These are phyloP conservation scores for Parathielavia appendiculata DNA, from an alignment of 495 filamentous ascomycete species.

Conservation along the genomic window DNA sequence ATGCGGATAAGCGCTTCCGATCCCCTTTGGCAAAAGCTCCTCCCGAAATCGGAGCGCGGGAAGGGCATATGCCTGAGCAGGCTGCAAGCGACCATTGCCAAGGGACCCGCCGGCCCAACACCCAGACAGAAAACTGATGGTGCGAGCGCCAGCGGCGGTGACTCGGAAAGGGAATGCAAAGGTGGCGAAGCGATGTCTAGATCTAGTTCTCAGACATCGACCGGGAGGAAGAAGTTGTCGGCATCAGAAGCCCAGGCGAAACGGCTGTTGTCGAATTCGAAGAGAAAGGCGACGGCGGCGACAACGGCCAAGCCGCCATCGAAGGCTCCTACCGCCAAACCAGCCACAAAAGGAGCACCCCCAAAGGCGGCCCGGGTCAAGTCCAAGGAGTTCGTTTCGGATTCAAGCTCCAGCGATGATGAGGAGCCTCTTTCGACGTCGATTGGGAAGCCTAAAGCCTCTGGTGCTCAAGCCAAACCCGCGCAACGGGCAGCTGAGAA, in stretches of 20 bases:
- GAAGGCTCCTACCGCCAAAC: slow-evolving; percentile 32
- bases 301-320: slow-evolving; percentile 29
- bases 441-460: slow-evolving; percentile 34
- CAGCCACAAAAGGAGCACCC: slow-evolving; percentile 23
- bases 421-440: slow-evolving; percentile 36
- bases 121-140: slow-evolving; percentile 56
- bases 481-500: slow-evolving; percentile 33
- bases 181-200: slow-evolving; percentile 51
- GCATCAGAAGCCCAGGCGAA: slow-evolving; percentile 61
- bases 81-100: slow-evolving; percentile 57
- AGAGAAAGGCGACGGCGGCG: slow-evolving; percentile 45
- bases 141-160: slow-evolving; percentile 51
- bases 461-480: slow-evolving; percentile 26
- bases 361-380: slow-evolving; percentile 21
- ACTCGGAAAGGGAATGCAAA: slow-evolving; percentile 43
- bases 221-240: slow-evolving; percentile 55
- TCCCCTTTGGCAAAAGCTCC: slow-evolving; percentile 72
- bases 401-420: slow-evolving; percentile 65
- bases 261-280: slow-evolving; percentile 52
- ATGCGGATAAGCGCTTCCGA: slow-evolving; percentile 67
- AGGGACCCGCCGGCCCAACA: slow-evolving; percentile 52
- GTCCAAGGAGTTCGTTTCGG: slow-evolving; percentile 69
- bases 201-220: slow-evolving; percentile 46
- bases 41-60: slow-evolving; percentile 67
- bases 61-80: slow-evolving; percentile 77